These are phyloP conservation scores for Triticum aestivum DNA, from an alignment of 176 grass and related monocot genomes.

Conservation along the genomic window IWGSC_CS_RefSeq_v2.1 NC_057814.1:533664621-533665120, in stretches of 20 bases:
- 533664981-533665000: constrained; percentile 21
- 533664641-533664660: constrained; percentile 49
- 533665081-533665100: constrained; percentile 17
- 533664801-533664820: constrained; percentile 37
- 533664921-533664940: constrained; percentile 35
- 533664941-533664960: constrained; percentile 59
- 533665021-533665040: constrained; percentile 40
- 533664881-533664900: constrained; percentile 1
- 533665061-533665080: constrained; percentile 17
- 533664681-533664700: constrained; percentile 5
- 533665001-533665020: constrained; percentile 13
- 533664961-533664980: constrained; percentile 51
- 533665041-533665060: constrained; percentile 25
- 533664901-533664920: constrained; percentile 4
- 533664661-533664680: constrained; percentile 18
- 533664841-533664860: constrained; percentile 30
- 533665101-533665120: neutral
- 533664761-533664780: constrained; percentile 46
- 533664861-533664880: constrained; percentile 31
- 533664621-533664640: constrained; percentile 64
- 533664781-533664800: constrained; percentile 29
- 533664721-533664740: constrained; percentile 42
- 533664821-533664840: constrained; percentile 43
- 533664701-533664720: constrained; percentile 47
- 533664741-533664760: constrained; percentile 21